Percentiles rank a stretch among this genome's conserved stretches.
Evolutionary conservation across 2,329 filamentous ascomycete genomes (phyloP).

Genomic region (Fusarium heterosporum): DNA sequence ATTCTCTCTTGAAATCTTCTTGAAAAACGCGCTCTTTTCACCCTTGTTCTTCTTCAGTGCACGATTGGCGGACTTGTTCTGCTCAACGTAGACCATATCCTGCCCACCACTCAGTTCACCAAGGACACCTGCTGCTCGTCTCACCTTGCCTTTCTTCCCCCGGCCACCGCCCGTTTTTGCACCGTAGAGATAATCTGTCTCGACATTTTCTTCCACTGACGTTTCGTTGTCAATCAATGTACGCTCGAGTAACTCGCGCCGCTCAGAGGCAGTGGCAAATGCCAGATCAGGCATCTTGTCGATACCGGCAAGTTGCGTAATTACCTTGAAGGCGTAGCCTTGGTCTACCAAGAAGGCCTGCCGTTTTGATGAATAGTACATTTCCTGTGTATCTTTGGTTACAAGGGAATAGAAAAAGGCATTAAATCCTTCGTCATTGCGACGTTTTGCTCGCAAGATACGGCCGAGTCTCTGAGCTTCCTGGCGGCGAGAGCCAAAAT

Average conservation of each 20-base stretch:
- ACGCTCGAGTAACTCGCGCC: constrained; percentile 87
- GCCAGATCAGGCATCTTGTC: constrained; percentile 83
- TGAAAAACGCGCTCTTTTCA: constrained; percentile 56
- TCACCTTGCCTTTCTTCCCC: constrained; percentile 68
- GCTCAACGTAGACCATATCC: constrained; percentile 94
- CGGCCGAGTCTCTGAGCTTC: constrained; percentile 94
- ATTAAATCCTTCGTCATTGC: constrained; percentile 98
- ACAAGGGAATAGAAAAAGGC: constrained; percentile 99
- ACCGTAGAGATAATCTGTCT: constrained; percentile 6
- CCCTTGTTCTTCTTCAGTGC: constrained; percentile 56
- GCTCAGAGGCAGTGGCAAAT: constrained; percentile 82
- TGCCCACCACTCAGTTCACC: constrained; percentile 90
- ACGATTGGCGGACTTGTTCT: constrained; percentile 71
- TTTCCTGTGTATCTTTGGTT: constrained; percentile 96
- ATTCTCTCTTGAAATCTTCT: constrained; percentile 58
- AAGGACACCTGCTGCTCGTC: constrained; percentile 85
- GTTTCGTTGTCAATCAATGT: constrained; percentile 89
- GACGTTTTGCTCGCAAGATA: constrained; percentile 92
- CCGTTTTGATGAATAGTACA: constrained; percentile 96
- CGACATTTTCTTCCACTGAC: constrained; percentile 76
- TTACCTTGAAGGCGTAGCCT: constrained; percentile 98
- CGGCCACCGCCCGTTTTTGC: constrained; percentile 50
- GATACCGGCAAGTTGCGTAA: constrained; percentile 93
- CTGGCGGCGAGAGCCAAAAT: constrained; percentile 96
- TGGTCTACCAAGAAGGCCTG: constrained; percentile 98